These are phyloP conservation scores for Barbarea vulgaris DNA, from an alignment of 345 rosid species.

Conservation along the genomic window DNA sequence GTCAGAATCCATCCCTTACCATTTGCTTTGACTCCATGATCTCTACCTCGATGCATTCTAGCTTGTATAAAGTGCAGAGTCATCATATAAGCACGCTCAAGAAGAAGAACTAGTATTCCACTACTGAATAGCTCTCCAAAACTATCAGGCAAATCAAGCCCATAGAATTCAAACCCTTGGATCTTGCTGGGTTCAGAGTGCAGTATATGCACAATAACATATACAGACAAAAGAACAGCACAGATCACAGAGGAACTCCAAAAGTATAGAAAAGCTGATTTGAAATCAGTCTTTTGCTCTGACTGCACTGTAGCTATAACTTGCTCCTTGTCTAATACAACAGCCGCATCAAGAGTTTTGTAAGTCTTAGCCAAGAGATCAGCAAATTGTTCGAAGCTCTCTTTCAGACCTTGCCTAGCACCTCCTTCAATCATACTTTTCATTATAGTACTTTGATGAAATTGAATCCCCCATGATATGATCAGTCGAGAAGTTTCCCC, in stretches of 20 bases:
- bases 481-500: conserved; percentile 63
- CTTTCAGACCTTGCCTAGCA: conserved; percentile 73
- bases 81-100: conserved; percentile 70
- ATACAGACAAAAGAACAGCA: conserved; percentile 55
- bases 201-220: conserved; percentile 60
- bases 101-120: conserved; percentile 58
- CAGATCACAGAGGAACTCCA: conserved; percentile 66
- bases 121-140: conserved; percentile 73
- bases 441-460: conserved; percentile 73
- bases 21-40: conserved; percentile 64
- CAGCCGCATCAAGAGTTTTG: conserved; percentile 47
- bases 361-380: conserved; percentile 56
- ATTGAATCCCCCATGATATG: conserved; percentile 76
- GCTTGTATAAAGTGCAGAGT: conserved; percentile 70
- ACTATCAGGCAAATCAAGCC: conserved; percentile 89
- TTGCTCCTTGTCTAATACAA: conserved; percentile 51
- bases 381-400: conserved; percentile 70
- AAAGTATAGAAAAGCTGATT: conserved; percentile 63
- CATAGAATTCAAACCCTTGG: conserved; percentile 72
- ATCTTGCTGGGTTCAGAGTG: conserved; percentile 53
- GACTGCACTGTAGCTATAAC: conserved; percentile 65
- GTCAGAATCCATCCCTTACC: conserved; percentile 96
- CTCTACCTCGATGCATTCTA: conserved; percentile 69
- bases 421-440: conserved; percentile 91
- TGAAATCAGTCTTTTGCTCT: conserved; percentile 63